Base-by-base conservation (phyloP, 257 asterid species). In the Ophiorrhiza pumila region DNA sequence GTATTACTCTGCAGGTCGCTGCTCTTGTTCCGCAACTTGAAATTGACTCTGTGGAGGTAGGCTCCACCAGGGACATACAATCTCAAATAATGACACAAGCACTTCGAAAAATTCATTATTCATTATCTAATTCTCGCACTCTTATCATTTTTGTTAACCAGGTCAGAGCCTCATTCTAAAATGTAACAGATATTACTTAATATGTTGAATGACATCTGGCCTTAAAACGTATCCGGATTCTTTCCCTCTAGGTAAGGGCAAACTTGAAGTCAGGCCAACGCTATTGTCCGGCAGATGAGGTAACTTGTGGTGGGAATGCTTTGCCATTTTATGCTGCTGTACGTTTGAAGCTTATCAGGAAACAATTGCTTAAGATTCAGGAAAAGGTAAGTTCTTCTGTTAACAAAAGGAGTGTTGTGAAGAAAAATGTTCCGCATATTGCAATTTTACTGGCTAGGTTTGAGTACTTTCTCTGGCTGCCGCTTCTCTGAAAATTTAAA, bases 281-380 rank as follows among this genome's bases (percentile, higher is more conserved):
- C 59, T 78, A 82, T 61, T 84, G 81, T 50, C 89, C 58, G 65
- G 84, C 87, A 17, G 97, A 91, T 5, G 97, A 90, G 80, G 95
- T 89, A 55, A 95, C 99, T 3, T 88, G 91, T 76, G 99, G 99
- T 69, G 99, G 99, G 71, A 95, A 95, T 83, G 97, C 97, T 76
- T 78, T 95, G 85, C 93, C 86, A 72, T 95, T 95, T 73, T 92
- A 95, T 79, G 93, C 99, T 78, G 97, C 99, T 11, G 75, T 95
- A 49, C 90, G 99, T n/a, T 63, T 95, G 83, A 89, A 89, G 77
- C 84, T 86, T 68, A 85, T 90, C 79, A 90, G 99, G 78, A 95
- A 83, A 83, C 75, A 71, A 73, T 79, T 95, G 90, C 78, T 90
- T 69, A 88, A 77, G 85, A 87, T 78, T 35, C 83, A 65, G 74